Evolutionary conservation across 2,329 filamentous ascomycete species (phyloP).

Genomic region (Ophiostoma ips): DNA sequence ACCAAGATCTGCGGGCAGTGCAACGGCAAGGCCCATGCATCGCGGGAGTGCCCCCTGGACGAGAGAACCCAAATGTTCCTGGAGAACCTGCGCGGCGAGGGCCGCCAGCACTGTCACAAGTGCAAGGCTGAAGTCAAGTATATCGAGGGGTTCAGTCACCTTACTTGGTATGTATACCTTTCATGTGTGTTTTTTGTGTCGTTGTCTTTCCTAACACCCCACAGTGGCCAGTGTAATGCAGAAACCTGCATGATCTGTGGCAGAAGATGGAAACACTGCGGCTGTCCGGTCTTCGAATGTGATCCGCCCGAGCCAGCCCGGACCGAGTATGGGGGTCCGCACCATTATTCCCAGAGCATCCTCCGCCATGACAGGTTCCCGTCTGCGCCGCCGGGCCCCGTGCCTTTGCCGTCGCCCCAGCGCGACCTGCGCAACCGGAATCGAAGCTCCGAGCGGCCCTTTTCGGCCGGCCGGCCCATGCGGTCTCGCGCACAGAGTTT

Average conservation of each 20-base stretch:
- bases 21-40: slow-evolving; percentile 59
- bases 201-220: not conserved
- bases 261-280: slow-evolving; percentile 66
- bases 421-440: slow-evolving; percentile 15
- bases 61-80: slow-evolving; percentile 51
- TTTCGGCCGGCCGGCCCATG: slow-evolving; percentile 1
- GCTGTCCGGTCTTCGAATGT: slow-evolving; percentile 69
- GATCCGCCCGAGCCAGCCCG: slow-evolving; percentile 38
- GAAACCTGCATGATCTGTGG: slow-evolving; percentile 85
- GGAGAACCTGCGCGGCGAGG: slow-evolving; percentile 49
- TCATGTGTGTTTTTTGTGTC: slow-evolving; percentile 3
- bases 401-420: slow-evolving; percentile 8
- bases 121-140: slow-evolving; percentile 65
- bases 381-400: slow-evolving; percentile 19
- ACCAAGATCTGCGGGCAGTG: slow-evolving; percentile 63
- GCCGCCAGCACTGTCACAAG: slow-evolving; percentile 63
- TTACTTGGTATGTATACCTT: slow-evolving; percentile 55
- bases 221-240: slow-evolving; percentile 42
- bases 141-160: slow-evolving; percentile 75
- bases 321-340: slow-evolving; percentile 33
- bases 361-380: slow-evolving; percentile 22
- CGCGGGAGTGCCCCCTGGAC: slow-evolving; percentile 56
- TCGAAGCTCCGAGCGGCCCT: slow-evolving; percentile 9
- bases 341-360: slow-evolving; percentile 23
- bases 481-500: slow-evolving; percentile 24